Evolutionary conservation across 108 stramenopile species (phyloP).

Genomic region (Conticribra guillardii): DNA sequence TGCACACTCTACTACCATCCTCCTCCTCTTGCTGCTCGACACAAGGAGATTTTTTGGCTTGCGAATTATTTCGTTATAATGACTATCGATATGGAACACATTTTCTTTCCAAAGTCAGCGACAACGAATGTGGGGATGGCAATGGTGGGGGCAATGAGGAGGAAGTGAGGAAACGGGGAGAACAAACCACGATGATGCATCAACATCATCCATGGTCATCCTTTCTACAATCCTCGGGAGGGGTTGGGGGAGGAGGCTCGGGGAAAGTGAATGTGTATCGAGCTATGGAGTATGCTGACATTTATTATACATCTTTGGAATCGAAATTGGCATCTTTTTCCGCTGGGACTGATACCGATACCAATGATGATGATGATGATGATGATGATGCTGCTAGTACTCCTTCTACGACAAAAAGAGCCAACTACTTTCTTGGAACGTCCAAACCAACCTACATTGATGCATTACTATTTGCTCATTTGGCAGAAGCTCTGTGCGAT

Average conservation of each 20-base stretch:
- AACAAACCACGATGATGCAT: background rate
- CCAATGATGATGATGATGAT: background rate
- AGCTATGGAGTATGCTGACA: slow-evolving; percentile 56
- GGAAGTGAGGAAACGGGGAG: no score
- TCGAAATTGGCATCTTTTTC: slow-evolving; percentile 27
- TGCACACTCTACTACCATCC: slow-evolving; percentile 31
- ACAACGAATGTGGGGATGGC: no score
- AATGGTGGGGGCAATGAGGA: no score
- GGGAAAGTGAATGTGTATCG: slow-evolving; percentile 44
- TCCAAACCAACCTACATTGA: slow-evolving; percentile 57
- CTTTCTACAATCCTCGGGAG: slow-evolving; percentile 22
- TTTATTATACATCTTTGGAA: slow-evolving; percentile 59
- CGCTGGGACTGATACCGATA: background rate
- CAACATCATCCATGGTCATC: slow-evolving; percentile 32
- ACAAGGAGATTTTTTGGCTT: slow-evolving; percentile 6
- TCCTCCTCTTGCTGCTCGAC: slow-evolving; percentile 1
- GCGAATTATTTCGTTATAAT: slow-evolving; percentile 38
- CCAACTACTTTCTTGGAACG: slow-evolving; percentile 53
- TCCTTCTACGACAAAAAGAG: no score
- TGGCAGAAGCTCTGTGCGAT: slow-evolving; percentile 74
- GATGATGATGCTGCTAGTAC: no score
- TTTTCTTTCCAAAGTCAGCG: no score
- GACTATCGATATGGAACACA: slow-evolving; percentile 17
- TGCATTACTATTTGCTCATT: slow-evolving; percentile 68
- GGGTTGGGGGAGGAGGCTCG: slow-evolving; percentile 27